Base-by-base conservation (phyloP, 495 filamentous ascomycete species). In the Penicillium egyptiacum region DNA sequence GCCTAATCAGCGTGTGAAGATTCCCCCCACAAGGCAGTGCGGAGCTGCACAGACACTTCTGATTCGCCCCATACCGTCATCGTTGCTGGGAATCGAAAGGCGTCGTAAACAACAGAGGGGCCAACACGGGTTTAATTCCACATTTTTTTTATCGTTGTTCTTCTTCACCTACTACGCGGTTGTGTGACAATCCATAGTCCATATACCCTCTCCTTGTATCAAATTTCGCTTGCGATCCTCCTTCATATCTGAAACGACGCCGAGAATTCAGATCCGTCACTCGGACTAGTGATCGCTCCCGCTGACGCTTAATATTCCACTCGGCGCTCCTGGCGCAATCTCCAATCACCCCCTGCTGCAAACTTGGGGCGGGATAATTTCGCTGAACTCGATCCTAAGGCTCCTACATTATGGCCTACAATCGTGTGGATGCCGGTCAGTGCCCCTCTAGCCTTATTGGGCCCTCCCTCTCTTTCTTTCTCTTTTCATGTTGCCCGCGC, bases 371-470 rank as follows among this genome's bases (percentile, higher is more conserved):
- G 59, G 64, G 56, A 54, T 57, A 60, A 49, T 60, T 67, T 61
- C 59, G 48, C 55, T 62, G 45, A 59, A 59, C 62, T 58, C 44
- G 56, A 58, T 52, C 35, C 61, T 62, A 48, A 59, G 57, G 58
- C 68, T 51, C 46, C 39, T 37, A 58, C 64, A 63, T 56, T 22
- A 77, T 77, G 75, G 70, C 86, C 68, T 89, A 89, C 75, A 88
- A 88, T 80, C 84, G 85, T 53, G 72, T 88, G 79, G 83, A 83
- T 49, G 71, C 88, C 79, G 83, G 87, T 85, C 75, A 76, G 86
- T 85, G 57, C 62, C 56, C 51, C 57, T 47, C 23, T 57, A 55
- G 58, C 58, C 44, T 59, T 55, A 37, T 55, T 47, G 16, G 52
- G 28, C 22, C 33, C 56, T 39, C 55, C 60, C 28, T 40, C 39